Evolutionary conservation across 1,139 yeast species (phyloP), one percentile per base, ranked within the genome.

Genomic region (Candida tropicalis): DNA sequence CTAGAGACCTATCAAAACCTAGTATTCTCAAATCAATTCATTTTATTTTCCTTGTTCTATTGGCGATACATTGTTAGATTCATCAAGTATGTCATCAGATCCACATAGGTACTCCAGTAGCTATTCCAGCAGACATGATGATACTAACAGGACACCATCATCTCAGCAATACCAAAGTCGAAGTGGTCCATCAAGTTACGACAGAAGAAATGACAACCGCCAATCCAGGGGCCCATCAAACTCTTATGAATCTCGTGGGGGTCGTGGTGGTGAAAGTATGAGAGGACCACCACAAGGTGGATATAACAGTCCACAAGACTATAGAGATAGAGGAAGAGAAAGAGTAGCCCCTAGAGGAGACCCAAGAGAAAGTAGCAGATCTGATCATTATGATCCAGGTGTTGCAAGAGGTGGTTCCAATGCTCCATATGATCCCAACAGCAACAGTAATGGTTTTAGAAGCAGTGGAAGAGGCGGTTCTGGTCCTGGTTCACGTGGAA

Each of bases 311-410:
- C 13, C 34, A 9, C 40, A 38, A 24, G 50, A 46, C 3, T 46
- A 49, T 41, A 49, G 48, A 34, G 52, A 49, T 32, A 42, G 50
- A 38, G 49, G 51, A 18, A 40, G 56, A 41, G 51, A 43, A 23
- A 42, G 51, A 31, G 16, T n/a, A 27, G 34, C 18, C 10, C 32
- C 10, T 16, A 28, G 20, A 15, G 16, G 10, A 6, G 20, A 20
- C n/a, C 20, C 34, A 2, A 10, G 31, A 26, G 39, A 37, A 3
- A 37, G 25, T 17, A 20, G 20, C 11, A 13, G 34, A 8, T 16
- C n/a, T 2, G 35, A 18, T 25, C 22, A n/a, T 6, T 28, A 29
- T 15, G 11, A 15, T 5, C 31, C 36, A 4, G 18, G 18, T 15
- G 42, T 11, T 13, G 26, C 27, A 12, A 40, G 43, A 39, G 31